Conservation (phyloP, 148 eudicot genomes). For the Suaeda aralocaspica region DNA sequence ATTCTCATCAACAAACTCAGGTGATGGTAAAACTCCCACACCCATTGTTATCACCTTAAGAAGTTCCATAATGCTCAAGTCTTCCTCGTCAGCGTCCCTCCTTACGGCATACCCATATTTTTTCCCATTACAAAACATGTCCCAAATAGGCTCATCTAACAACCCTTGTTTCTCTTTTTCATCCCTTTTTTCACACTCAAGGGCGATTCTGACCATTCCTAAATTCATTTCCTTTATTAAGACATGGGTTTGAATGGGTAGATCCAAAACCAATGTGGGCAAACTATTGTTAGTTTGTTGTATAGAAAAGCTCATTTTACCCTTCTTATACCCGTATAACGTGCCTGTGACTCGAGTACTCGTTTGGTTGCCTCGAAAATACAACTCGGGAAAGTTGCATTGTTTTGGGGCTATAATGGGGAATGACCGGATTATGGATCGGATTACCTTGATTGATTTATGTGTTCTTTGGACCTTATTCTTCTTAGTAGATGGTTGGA, state of each 20-base stretch:
- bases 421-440: constrained; percentile 28
- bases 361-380: background rate
- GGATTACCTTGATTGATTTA: constrained; percentile 21
- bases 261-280: constrained; percentile 30
- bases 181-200: constrained; percentile 31
- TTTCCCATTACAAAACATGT: constrained; percentile 33
- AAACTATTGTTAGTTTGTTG: constrained; percentile 28
- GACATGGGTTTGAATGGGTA: constrained; percentile 23
- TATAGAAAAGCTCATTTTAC: constrained; percentile 25
- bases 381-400: constrained; percentile 7
- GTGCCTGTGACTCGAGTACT: constrained; percentile 30
- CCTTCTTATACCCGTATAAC: constrained; percentile 30
- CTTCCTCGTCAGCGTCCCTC: constrained; percentile 28
- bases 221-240: constrained; percentile 25
- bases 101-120: constrained; percentile 26
- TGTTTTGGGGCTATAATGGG: constrained; percentile 27
- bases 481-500: constrained; percentile 24
- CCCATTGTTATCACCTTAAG: constrained; percentile 32
- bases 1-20: background rate
- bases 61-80: constrained; percentile 30
- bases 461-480: constrained; percentile 13
- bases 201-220: constrained; percentile 32
- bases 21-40: constrained; percentile 21
- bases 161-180: constrained; percentile 9
- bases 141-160: constrained; percentile 30